Evolutionary conservation across 1,284 basidiomycete species (phyloP), one percentile per base, ranked within the genome.

Genomic region (Mycosarcoma mackinlayi): DNA sequence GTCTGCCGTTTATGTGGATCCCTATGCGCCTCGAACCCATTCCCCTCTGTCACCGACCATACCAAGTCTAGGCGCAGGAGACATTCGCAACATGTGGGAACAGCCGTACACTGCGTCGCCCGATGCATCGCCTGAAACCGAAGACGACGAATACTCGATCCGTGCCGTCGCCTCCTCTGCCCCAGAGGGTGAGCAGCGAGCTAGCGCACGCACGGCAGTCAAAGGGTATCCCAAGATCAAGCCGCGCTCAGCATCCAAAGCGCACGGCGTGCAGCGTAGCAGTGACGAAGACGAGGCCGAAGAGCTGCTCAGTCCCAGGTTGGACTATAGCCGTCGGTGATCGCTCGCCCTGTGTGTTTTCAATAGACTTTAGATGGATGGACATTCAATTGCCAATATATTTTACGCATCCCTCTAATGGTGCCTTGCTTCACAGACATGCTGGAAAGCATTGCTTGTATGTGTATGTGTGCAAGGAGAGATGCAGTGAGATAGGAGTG

Each of bases 281-380:
- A 59, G 56, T 21, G 68, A 71, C 27, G 63, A 66, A 1, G 58
- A 71, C 19, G 62, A 66, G 42, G 61, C 52, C 3, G 67, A 70
- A 16, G 67, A 70, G 27, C 25, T 71, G 39, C 58, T 71, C 33
- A 71, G 68, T 37, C 68, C 68, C 8, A 52, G 68, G 16, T 23
- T 71, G 25, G 55, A 48, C 6, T 71, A 64, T 18, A 16, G 33
- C 18, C 24, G 5, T 5, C 18, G 31, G 27, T 47, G 38, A 42
- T 23, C 14, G 33, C 19, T 27, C 24, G 6, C 21, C n/a, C 6
- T 10, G 8, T 34, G 18, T 30, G 30, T 38, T 34, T 31, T 34
- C 21, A 34, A 44, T 56, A 48, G 47, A 56, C 24, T 40, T 27
- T n/a, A 18, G 24, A 28, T 39, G 5, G 25, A 31, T 44, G 37